Conservation (phyloP, 169 alveolate species). For the Eimeria acervulina region DNA sequence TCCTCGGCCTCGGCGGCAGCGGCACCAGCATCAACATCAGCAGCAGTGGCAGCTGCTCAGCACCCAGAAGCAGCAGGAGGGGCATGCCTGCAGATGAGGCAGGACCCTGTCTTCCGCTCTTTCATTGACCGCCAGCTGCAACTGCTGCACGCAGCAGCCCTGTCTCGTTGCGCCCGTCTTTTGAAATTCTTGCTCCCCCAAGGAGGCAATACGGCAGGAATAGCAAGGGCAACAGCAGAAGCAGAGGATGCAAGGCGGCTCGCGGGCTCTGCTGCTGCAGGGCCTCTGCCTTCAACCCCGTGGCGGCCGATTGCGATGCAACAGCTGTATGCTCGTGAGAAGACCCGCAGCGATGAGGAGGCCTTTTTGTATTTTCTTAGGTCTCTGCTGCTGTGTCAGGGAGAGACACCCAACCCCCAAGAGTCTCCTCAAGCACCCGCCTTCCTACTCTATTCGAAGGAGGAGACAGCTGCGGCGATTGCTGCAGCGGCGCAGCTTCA, state of each 20-base stretch:
- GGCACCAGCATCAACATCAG: neutral
- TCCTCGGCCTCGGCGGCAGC: conserved; percentile 23
- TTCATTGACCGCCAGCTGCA: conserved; percentile 79
- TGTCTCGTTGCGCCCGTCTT: conserved; percentile 69
- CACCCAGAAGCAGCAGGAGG: neutral
- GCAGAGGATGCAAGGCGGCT: neutral
- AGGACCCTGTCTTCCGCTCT: conserved; percentile 73
- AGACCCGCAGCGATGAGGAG: conserved; percentile 56
- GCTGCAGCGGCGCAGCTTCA: conserved; percentile 80
- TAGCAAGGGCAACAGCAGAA: neutral
- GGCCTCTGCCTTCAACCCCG: neutral
- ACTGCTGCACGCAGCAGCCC: conserved; percentile 68
- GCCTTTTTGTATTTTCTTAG: conserved; percentile 32
- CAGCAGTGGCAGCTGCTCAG: neutral
- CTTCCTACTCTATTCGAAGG: conserved; percentile 30
- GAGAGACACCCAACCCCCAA: neutral
- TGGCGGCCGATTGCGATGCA: conserved; percentile 64
- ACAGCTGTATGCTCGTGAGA: conserved; percentile 69
- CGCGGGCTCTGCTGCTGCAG: neutral
- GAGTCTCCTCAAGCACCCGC: conserved; percentile 60
- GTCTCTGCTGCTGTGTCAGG: conserved; percentile 54
- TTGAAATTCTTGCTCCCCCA: conserved; percentile 55
- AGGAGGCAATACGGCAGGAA: neutral
- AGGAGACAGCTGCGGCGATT: conserved; percentile 68
- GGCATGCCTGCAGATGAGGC: neutral